Evolutionary conservation across 1,284 basidiomycete species (phyloP), one percentile per base, ranked within the genome.

Genomic region (Ustilago cynodontis): DNA sequence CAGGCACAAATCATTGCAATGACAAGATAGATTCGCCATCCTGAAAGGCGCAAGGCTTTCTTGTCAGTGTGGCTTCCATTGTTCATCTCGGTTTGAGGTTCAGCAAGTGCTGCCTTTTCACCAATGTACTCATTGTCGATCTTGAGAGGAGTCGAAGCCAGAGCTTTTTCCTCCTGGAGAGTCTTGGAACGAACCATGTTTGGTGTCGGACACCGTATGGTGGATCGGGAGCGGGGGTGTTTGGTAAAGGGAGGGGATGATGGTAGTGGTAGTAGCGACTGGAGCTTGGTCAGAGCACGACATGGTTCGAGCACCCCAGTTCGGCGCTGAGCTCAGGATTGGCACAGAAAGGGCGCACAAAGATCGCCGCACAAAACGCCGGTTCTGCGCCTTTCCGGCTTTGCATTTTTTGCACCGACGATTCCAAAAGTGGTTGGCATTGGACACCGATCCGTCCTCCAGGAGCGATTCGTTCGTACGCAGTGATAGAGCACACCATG

Each of bases 121-220:
- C 0, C 24, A 5, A 28, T n/a, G n/a, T 37, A 49, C 18, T 56
- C 51, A 26, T 29, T 41, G 35, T 70, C 53, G 20, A 53, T 45
- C 33, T 52, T 58, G 39, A 61, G 58, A 31, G 68, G 68, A 9
- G 50, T 33, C 47, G 59, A 45, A 24, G 64, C 59, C 41, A 59
- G 45, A 11, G 18, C 20, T 54, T n/a, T n/a, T n/a, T 70, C 57
- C 6, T 58, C 18, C 24, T 71, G 47, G n/a, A 54, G 10, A 26
- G 45, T 22, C 10, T 58, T 45, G 13, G 24, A 50, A 20, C 37
- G 45, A n/a, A 47, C 35, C 69, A 71, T 71, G 13, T 33, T 37
- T 16, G 26, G 26, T 22, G 39, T 29, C 9, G 22, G 18, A 1
- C 18, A 54, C 41, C 18, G 13, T 7, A 7, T 31, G 39, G 20